Evolutionary conservation across 2,329 filamentous ascomycete genomes (phyloP), one percentile per base, ranked within the genome.

Genomic region (Ramularia endophylla): DNA sequence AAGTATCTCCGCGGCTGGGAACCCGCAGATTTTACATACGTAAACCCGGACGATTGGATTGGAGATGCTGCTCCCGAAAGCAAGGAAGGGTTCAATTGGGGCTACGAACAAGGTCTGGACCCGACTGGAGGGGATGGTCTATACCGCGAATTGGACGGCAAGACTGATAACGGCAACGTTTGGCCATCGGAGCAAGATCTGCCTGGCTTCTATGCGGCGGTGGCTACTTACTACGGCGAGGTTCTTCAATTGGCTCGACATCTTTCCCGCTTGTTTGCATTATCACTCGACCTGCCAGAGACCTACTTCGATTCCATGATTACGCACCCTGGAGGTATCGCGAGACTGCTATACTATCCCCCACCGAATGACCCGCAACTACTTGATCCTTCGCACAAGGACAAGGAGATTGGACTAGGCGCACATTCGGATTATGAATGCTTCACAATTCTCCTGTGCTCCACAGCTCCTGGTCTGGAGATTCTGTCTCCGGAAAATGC

Each of bases 71-170:
- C 48, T 6, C 52, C 58, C 12, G 65, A 69, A 50, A 62, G 61
- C 0, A 68, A 69, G 41, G 63, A 68, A 39, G 63, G 59, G 2
- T 69, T 67, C 52, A 69, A 69, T 37, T 68, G 62, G 52, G 61
- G 64, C 5, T 70, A 70, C 40, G 66, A 69, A 48, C 54, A 50
- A 15, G 57, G 49, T 7, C 53, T 69, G 5, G 67, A 69, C 41
- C 55, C 52, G 2, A 62, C 54, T 1, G 65, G 65, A 4, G 65
- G 66, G 11, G 66, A 70, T 55, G 65, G 65, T 4, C 43, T 57
- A 43, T 69, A 68, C 46, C 50, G 53, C 11, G 65, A 69, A 27
- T 47, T 70, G 3, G 65, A 70, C 46, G 66, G 66, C 4, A 55
- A 49, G 3, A 51, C 46, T 9, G 50, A 48, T 4, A 61, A 61